Evolutionary conservation across 371 early-diverging fungal species (phyloP).

Genomic region (Syncephalastrum sp.): DNA sequence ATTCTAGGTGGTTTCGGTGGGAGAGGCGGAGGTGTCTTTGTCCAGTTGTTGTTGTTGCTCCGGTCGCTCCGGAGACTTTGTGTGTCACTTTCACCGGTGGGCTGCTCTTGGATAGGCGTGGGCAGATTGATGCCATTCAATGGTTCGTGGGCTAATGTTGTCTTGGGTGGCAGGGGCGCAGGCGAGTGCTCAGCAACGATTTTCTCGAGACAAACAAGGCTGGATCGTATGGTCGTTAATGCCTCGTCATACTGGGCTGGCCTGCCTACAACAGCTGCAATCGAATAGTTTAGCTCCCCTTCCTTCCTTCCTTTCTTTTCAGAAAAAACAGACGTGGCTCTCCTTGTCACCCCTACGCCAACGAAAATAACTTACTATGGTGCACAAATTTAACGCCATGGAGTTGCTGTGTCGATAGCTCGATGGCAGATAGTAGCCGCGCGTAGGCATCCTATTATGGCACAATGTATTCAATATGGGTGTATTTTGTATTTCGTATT

Average conservation of each 20-base stretch:
- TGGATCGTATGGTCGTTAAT: slow-evolving; percentile 30
- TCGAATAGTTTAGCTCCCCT: not conserved
- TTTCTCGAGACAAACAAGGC: slow-evolving; percentile 34
- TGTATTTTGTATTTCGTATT: not conserved
- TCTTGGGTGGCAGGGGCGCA: slow-evolving; percentile 13
- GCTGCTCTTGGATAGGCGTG: slow-evolving; percentile 8
- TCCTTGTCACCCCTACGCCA: slow-evolving; percentile 1
- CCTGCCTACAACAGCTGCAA: slow-evolving; percentile 34
- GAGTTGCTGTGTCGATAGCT: slow-evolving; percentile 31
- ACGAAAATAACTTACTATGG: slow-evolving; percentile 30
- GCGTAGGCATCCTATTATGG: slow-evolving; percentile 39
- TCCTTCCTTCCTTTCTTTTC: not conserved
- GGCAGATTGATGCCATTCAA: not conserved
- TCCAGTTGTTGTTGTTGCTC: slow-evolving; percentile 4
- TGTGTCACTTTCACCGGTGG: slow-evolving; percentile 7
- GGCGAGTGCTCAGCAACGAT: slow-evolving; percentile 26
- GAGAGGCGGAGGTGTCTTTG: slow-evolving; percentile 31
- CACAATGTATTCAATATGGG: not conserved
- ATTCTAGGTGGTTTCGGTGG: slow-evolving; percentile 39
- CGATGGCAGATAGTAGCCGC: slow-evolving; percentile 35
- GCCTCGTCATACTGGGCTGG: slow-evolving; percentile 29
- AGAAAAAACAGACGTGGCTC: not conserved
- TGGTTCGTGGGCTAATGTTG: not conserved
- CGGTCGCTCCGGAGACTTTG: slow-evolving; percentile 5
- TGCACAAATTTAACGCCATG: slow-evolving; percentile 43